phyloP scores from a whole-genome alignment of 345 rosid species.

The Eucalyptus lansdowneana region DNA sequence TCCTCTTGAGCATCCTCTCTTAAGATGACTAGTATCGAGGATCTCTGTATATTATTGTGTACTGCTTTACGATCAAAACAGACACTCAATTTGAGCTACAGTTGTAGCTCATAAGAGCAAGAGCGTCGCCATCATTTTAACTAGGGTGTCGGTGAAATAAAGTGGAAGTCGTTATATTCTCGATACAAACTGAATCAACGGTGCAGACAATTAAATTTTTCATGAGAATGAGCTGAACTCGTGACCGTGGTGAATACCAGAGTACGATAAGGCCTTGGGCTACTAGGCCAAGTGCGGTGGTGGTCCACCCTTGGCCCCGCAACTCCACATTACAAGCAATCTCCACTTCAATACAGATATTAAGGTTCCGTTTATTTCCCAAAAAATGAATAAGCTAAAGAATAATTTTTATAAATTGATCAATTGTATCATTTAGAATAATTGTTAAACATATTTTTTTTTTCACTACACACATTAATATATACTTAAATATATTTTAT shows the following conservation, averaged over 20 bases:
- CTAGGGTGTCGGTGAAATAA: neutral
- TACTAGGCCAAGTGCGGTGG: neutral
- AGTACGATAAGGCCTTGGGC: neutral
- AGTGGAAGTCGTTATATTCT: neutral
- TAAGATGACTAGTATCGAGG: rapidly evolving
- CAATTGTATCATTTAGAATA: neutral
- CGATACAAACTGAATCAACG: rapidly evolving
- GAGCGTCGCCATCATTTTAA: neutral
- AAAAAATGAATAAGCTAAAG: rapidly evolving
- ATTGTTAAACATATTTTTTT: neutral
- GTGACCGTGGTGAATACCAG: neutral
- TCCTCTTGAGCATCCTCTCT: neutral
- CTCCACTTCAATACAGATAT: rapidly evolving
- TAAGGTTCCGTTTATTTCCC: rapidly evolving
- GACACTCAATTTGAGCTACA: rapidly evolving
- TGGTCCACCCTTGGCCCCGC: neutral
- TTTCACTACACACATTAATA: too few species aligned
- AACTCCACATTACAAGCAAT: neutral
- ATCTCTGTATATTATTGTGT: rapidly evolving
- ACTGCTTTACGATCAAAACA: rapidly evolving
- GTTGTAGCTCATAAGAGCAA: rapidly evolving
- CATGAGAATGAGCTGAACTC: neutral
- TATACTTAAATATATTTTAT: too few species aligned
- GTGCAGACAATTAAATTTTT: rapidly evolving
- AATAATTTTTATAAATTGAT: neutral